Conservation (phyloP, 305 asterid genomes). For the Fraxinus sp. region DNA sequence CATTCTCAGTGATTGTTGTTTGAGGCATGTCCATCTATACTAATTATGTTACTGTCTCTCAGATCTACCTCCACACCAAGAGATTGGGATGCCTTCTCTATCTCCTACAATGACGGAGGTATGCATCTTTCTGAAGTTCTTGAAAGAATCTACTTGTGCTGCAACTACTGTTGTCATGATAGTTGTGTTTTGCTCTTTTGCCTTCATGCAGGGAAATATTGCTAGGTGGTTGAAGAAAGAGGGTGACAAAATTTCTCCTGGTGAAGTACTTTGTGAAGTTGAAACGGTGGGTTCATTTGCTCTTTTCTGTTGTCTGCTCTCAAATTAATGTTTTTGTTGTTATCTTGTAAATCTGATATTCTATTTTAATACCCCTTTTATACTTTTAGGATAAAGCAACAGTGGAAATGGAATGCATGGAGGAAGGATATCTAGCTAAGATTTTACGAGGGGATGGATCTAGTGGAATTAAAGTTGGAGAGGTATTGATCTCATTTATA, state of each 20-base stretch:
- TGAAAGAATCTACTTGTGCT: constrained; percentile 8
- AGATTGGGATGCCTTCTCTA: constrained; percentile 98
- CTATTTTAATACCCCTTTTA: constrained; percentile 13
- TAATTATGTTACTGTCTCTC: constrained; percentile 33
- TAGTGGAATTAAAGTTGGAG: constrained; percentile 95
- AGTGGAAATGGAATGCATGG: constrained; percentile 99
- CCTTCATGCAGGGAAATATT: constrained; percentile 74
- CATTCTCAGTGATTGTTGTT: constrained; percentile 1
- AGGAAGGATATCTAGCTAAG: constrained; percentile 97
- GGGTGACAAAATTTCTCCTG: constrained; percentile 90
- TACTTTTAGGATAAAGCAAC: constrained; percentile 88
- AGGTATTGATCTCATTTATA: constrained; percentile 54
- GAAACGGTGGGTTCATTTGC: constrained; percentile 74
- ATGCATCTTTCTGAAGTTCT: constrained; percentile 27
- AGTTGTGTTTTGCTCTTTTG: constrained; percentile 17
- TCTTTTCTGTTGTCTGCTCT: constrained; percentile 17
- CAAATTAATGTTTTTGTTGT: constrained; percentile 15
- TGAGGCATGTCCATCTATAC: constrained; percentile 21
- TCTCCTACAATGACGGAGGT: constrained; percentile 99
- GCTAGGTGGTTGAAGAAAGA: constrained; percentile 99
- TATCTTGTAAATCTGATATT: constrained; percentile 19
- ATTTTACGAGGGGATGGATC: constrained; percentile 85
- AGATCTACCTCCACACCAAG: constrained; percentile 97
- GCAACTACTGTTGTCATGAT: constrained; percentile 11
- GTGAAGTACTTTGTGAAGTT: constrained; percentile 99